Evolutionary conservation across 495 filamentous ascomycete genomes (phyloP).

Genomic region (Xylaria palmicola): DNA sequence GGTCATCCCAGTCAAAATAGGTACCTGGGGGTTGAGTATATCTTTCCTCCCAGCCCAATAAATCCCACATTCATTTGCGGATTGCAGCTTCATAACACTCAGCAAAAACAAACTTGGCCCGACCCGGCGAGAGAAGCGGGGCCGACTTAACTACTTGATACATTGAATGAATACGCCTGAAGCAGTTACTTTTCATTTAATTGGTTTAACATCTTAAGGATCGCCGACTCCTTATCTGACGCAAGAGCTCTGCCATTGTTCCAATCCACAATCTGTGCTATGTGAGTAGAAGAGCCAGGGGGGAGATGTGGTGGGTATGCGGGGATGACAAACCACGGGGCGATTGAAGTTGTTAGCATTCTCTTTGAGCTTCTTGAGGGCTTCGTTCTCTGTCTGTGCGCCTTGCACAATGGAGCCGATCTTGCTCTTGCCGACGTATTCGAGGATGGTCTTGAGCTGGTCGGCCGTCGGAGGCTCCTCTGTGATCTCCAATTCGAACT

Average conservation of each 20-base stretch:
- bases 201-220: slow-evolving; percentile 66
- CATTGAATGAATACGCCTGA: not conserved
- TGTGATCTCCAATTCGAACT: slow-evolving; percentile 85
- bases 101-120: not conserved
- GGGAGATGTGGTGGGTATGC: not conserved
- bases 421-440: slow-evolving; percentile 65
- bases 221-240: slow-evolving; percentile 79
- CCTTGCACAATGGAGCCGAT: slow-evolving; percentile 65
- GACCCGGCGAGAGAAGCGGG: not conserved
- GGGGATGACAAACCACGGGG: slow-evolving; percentile 60
- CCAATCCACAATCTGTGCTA: slow-evolving; percentile 81
- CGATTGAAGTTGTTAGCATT: slow-evolving; percentile 60
- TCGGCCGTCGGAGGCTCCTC: slow-evolving; percentile 77
- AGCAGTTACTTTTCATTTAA: slow-evolving; percentile 13
- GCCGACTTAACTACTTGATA: not conserved
- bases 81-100: no score
- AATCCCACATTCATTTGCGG: no score
- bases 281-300: slow-evolving; percentile 11
- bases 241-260: slow-evolving; percentile 77
- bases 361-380: slow-evolving; percentile 68
- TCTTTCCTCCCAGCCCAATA: not conserved
- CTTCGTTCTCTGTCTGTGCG: slow-evolving; percentile 69
- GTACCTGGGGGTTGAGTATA: not conserved
- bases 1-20: not conserved
- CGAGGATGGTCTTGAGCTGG: slow-evolving; percentile 82